Conservation (phyloP, 768 basidiomycete species). For the Pleurotus cornucopiae region DNA sequence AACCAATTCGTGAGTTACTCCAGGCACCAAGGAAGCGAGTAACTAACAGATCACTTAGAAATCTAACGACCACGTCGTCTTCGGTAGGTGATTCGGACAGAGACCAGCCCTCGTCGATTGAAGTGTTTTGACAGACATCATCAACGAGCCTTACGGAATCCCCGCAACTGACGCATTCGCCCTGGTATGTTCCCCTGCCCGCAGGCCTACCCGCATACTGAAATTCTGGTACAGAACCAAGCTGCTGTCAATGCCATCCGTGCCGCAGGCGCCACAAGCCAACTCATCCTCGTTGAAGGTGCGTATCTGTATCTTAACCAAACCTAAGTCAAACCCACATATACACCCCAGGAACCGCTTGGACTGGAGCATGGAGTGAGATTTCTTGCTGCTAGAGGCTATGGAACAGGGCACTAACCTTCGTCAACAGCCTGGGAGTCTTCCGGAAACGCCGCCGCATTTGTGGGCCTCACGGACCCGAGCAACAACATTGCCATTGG, state of each 20-base stretch:
- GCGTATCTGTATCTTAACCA: background rate
- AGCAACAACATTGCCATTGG: slow-evolving; percentile 59
- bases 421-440: slow-evolving; percentile 41
- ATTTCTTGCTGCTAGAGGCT: background rate
- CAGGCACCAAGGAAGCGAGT: background rate
- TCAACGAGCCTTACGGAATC: slow-evolving; percentile 66
- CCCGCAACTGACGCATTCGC: slow-evolving; percentile 46
- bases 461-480: slow-evolving; percentile 50
- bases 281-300: slow-evolving; percentile 46
- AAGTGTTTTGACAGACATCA: slow-evolving; percentile 30
- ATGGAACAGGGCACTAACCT: slow-evolving; percentile 3
- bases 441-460: slow-evolving; percentile 53
- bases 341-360: slow-evolving; percentile 23
- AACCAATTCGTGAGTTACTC: slow-evolving; percentile 42
- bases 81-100: slow-evolving; percentile 29
- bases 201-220: background rate
- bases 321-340: background rate
- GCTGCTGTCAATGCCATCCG: slow-evolving; percentile 65
- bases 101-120: background rate
- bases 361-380: slow-evolving; percentile 58
- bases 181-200: slow-evolving; percentile 29
- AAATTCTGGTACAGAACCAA: slow-evolving; percentile 41
- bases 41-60: slow-evolving; percentile 21
- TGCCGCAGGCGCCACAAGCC: slow-evolving; percentile 55
- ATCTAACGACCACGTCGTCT: slow-evolving; percentile 50